phyloP scores from a whole-genome alignment of 495 filamentous ascomycete genomes.

The Neurospora sp. region DNA sequence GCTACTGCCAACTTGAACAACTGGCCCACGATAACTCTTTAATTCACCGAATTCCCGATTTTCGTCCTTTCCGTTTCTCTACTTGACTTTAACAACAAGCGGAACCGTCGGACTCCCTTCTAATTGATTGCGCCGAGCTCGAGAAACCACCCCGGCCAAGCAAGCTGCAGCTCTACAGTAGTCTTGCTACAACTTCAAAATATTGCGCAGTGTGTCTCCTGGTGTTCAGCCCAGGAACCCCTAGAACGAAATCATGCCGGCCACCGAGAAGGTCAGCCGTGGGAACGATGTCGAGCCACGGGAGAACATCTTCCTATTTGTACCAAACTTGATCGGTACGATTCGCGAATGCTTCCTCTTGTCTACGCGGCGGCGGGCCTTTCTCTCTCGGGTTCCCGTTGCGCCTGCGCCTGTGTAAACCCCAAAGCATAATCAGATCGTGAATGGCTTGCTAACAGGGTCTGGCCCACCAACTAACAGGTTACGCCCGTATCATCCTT shows the following conservation, averaged over 20 bases:
- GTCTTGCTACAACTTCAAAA: background rate
- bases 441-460: slow-evolving; percentile 1
- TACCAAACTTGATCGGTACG: slow-evolving; percentile 71
- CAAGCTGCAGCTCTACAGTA: background rate
- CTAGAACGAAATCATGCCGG: background rate
- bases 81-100: background rate
- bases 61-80: background rate
- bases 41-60: background rate
- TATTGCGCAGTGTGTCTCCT: background rate
- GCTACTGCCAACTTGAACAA: background rate
- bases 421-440: background rate
- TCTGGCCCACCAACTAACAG: slow-evolving; percentile 29
- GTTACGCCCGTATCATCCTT: slow-evolving; percentile 81
- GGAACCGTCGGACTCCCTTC: background rate
- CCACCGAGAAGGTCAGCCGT: background rate
- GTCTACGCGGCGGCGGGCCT: background rate
- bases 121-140: background rate
- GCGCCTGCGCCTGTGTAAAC: background rate
- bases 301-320: slow-evolving; percentile 79
- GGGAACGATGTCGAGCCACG: slow-evolving; percentile 15
- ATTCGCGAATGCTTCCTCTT: background rate
- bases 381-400: background rate
- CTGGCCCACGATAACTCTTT: background rate
- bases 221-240: background rate
- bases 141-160: background rate